These are phyloP conservation scores for Ochetophila trinervis DNA, from an alignment of 306 rosid species.

Conservation along the genomic window DNA sequence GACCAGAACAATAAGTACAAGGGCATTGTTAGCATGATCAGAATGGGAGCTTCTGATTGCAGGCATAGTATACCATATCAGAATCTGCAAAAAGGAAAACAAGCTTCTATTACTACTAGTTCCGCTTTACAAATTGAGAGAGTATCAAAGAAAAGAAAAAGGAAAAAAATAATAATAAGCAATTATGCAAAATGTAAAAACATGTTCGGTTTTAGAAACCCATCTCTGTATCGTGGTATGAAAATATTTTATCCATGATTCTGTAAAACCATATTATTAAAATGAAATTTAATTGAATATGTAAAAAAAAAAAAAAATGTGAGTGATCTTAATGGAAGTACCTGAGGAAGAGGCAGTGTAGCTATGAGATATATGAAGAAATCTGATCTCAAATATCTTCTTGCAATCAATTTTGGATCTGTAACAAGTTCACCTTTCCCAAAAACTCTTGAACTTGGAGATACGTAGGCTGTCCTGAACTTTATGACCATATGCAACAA, in stretches of 20 bases:
- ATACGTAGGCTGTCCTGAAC: slow-evolving; percentile 77
- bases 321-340: slow-evolving; percentile 15
- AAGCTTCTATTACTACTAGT: slow-evolving; percentile 16
- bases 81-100: slow-evolving; percentile 53
- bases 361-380: slow-evolving; percentile 78
- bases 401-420: slow-evolving; percentile 60
- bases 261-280: too few relatives aligned
- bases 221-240: too few relatives aligned
- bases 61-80: slow-evolving; percentile 87
- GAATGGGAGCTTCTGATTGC: slow-evolving; percentile 69
- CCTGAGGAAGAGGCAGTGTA: slow-evolving; percentile 94
- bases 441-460: slow-evolving; percentile 82
- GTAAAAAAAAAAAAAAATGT: too few relatives aligned
- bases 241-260: too few relatives aligned
- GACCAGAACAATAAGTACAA: slow-evolving; percentile 73
- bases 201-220: too few relatives aligned
- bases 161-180: background rate
- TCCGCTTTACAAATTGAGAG: background rate
- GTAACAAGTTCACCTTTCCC: slow-evolving; percentile 91
- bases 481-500: slow-evolving; percentile 61
- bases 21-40: slow-evolving; percentile 72
- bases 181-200: too few relatives aligned
- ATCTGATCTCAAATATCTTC: slow-evolving; percentile 62
- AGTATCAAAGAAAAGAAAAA: background rate
- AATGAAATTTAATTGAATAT: background rate